Evolutionary conservation across 1,284 basidiomycete species (phyloP), one percentile per base, ranked within the genome.

Genomic region (Ustilago vetiveriae): DNA sequence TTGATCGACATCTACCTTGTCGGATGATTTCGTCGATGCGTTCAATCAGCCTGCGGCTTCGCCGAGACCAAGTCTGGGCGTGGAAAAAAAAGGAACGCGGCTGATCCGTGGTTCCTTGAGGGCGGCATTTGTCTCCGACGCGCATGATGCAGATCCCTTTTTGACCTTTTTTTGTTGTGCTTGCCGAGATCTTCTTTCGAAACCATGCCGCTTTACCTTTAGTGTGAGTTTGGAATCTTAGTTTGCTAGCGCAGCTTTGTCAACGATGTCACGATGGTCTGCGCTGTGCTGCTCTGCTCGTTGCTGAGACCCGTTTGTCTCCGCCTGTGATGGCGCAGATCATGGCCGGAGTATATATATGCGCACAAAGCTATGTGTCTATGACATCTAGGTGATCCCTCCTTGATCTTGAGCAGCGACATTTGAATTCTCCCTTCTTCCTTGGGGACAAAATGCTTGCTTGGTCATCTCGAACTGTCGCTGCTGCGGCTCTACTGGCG

Each of bases 101-200:
- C n/a, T n/a, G n/a, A n/a, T n/a, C n/a, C n/a, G n/a, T n/a, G n/a
- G n/a, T n/a, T n/a, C n/a, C n/a, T n/a, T n/a, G n/a, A n/a, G n/a
- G n/a, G 32, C 32, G 32, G 32, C 32, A 35, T 37, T 29, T 26
- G 16, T 45, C 36, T 10, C 58, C 58, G 58, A 62, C 58, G 46
- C 54, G 58, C 58, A 62, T 53, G 21, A 48, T 54, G 57, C 50
- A 60, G 42, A 51, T 51, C 37, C 11, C 14, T 35, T 24, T 35
- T 7, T 21, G 14, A 8, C 7, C 14, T 21, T 19, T n/a, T 35
- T 4, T 8, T n/a, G 16, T 35, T 14, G 14, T 35, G 7, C 10
- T 35, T 37, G 37, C 29, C 46, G 46, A 48, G 27, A n/a, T 16
- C 2, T 21, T 36, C 27, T 36, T 6, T 14, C 14, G 1, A 22